These are phyloP conservation scores for Candida gorgasii DNA, from an alignment of 805 yeast genomes.

Conservation along the genomic window DNA sequence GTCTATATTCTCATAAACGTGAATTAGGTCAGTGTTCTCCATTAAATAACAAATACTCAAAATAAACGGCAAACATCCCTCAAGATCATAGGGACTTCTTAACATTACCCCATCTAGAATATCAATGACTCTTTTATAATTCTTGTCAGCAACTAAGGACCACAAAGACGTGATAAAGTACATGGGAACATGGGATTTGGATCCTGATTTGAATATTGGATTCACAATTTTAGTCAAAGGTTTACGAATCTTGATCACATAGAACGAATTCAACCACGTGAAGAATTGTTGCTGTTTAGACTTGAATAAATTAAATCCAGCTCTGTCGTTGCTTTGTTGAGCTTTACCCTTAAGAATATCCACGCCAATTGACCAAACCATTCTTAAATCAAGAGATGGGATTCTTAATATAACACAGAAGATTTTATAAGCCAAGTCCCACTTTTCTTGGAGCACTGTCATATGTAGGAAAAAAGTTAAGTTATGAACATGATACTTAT, in stretches of 20 bases:
- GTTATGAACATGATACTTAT: constrained; percentile 30
- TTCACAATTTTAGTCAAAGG: constrained; percentile 21
- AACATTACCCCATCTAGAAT: constrained; percentile 37
- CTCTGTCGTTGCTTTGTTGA: background rate
- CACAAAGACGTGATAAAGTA: constrained; percentile 44
- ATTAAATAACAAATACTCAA: constrained; percentile 29
- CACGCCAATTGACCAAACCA: constrained; percentile 65
- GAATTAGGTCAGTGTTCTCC: constrained; percentile 23
- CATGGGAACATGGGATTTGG: constrained; percentile 41
- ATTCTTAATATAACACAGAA: constrained; percentile 51
- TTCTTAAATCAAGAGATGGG: constrained; percentile 51
- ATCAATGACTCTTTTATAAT: constrained; percentile 34
- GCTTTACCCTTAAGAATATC: constrained; percentile 44
- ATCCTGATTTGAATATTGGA: constrained; percentile 42
- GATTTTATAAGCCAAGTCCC: constrained; percentile 56
- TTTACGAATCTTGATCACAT: constrained; percentile 15
- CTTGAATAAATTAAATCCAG: constrained; percentile 4
- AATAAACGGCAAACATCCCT: constrained; percentile 43
- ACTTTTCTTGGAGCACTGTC: constrained; percentile 47
- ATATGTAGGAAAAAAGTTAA: constrained; percentile 50
- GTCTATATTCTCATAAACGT: constrained; percentile 10
- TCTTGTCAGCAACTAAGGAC: constrained; percentile 39
- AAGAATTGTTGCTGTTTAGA: constrained; percentile 29
- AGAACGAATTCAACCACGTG: constrained; percentile 37
- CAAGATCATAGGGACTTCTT: constrained; percentile 43